Base-by-base conservation (phyloP, 768 basidiomycete species). In the Sporobolomyces pararoseus region DNA sequence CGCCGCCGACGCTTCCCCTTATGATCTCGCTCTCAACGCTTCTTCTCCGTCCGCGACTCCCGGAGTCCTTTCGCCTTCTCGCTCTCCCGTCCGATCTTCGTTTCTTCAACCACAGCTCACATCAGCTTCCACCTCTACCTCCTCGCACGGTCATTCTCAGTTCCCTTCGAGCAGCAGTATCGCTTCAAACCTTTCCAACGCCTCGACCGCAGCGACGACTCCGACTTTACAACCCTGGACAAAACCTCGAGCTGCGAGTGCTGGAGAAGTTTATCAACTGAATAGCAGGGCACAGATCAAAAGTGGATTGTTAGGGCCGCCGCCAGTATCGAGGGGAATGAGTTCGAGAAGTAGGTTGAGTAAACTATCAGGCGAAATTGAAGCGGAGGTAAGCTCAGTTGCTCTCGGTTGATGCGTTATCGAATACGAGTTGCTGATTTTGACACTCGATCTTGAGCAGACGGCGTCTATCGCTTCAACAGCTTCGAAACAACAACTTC, bases 291-390 rank as follows among this genome's bases (percentile, higher is more conserved):
- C 63, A n/a, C 63, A 65, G 63, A 35, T 70, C 10, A 44, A 58
- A 50, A 69, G 50, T 32, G 68, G 68, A 27, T 17, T 64, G 29
- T 21, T 69, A 2, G 54, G 61, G 5, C 59, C 51, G 23, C 37
- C 42, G n/a, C 1, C 13, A 5, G 53, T 47, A 3, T 44, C n/a
- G 63, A 13, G 55, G 19, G 51, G 51, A 13, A 19, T 49, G 37
- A 44, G 68, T 17, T 34, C 53, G 4, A 27, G 52, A 35, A 51
- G 32, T 19, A 35, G 52, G 51, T 14, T 65, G 59, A 73, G 72
- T 60, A 73, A 73, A 53, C 44, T 73, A 32, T 73, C 72, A 34
- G 72, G 67, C 21, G 72, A 73, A 53, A 63, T 73, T 4, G 67
- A 69, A 9, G 55, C 44, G 17, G 72, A 73, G 17, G 67, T 62